Percentiles rank a stretch among this genome's conserved stretches.
These are phyloP conservation scores for Castanea crenata DNA, from an alignment of 306 rosid species.

Conservation along the genomic window DNA sequence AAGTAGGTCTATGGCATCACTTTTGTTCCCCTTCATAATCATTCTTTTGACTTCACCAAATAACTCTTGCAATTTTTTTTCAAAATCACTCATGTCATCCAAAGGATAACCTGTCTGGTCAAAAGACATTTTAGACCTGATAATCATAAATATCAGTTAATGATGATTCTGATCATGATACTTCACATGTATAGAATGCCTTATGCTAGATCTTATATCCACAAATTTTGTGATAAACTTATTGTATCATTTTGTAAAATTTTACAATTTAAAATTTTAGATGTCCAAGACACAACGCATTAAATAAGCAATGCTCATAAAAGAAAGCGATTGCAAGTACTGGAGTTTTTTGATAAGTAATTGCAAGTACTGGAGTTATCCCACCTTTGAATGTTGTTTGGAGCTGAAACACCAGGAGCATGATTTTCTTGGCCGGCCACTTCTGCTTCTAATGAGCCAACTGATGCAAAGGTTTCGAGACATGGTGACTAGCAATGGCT, in stretches of 20 bases:
- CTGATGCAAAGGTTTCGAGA: conserved; percentile 33
- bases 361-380: conserved; percentile 15
- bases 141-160: not conserved
- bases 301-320: conserved; percentile 16
- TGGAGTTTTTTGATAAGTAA: not conserved
- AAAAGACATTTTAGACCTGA: conserved; percentile 25
- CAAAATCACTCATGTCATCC: conserved; percentile 36
- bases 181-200: not conserved
- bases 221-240: conserved; percentile 4
- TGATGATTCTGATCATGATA: not conserved
- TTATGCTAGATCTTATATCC: not conserved
- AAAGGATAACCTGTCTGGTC: conserved; percentile 25
- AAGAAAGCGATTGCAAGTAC: conserved; percentile 5
- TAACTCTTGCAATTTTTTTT: conserved; percentile 70
- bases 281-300: not conserved
- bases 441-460: conserved; percentile 39
- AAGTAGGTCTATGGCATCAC: conserved; percentile 64
- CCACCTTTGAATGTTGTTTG: conserved; percentile 50
- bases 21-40: conserved; percentile 58
- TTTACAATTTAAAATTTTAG: not conserved
- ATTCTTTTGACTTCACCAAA: conserved; percentile 72
- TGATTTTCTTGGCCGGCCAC: conserved; percentile 18
- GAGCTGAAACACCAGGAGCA: conserved; percentile 35
- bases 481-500: conserved; percentile 21
- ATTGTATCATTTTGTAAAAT: not conserved